Evolutionary conservation across 176 grass and related monocot species (phyloP).

Genomic region (Avena atlantica): DNA sequence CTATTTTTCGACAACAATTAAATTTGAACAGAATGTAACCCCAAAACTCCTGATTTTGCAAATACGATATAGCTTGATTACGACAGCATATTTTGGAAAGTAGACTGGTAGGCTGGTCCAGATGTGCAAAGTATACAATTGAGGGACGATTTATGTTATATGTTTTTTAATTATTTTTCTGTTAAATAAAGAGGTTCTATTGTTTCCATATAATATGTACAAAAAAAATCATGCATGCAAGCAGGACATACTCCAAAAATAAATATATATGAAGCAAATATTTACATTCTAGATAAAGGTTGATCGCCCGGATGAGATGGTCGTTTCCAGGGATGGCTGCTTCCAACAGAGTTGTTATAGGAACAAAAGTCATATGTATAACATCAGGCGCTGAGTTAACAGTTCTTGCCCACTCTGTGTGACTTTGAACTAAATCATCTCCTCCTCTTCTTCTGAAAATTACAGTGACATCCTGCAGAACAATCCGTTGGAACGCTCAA

Average conservation of each 20-base stretch:
- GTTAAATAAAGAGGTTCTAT: neutral
- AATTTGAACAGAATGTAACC: neutral
- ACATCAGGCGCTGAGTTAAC: conserved; percentile 62
- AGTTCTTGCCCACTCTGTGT: conserved; percentile 60
- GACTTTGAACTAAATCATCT: conserved; percentile 67
- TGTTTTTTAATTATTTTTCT: neutral
- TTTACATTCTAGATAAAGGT: conserved; percentile 85
- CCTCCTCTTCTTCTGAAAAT: conserved; percentile 80
- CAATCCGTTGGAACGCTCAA: conserved; percentile 30
- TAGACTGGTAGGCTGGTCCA: neutral
- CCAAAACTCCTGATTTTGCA: neutral
- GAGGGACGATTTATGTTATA: neutral
- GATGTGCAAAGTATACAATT: neutral
- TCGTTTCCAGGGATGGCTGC: conserved; percentile 56
- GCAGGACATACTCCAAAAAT: neutral
- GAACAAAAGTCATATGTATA: conserved; percentile 69
- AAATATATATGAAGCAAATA: neutral
- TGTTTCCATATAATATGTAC: neutral
- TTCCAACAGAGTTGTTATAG: conserved; percentile 64
- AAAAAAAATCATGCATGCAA: neutral
- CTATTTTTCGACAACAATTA: neutral
- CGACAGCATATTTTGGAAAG: neutral
- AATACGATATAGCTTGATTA: neutral
- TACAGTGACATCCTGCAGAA: conserved; percentile 76
- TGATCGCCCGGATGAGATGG: conserved; percentile 60